Evolutionary conservation across 805 yeast species (phyloP), one percentile per base, ranked within the genome.

Genomic region (Nakazawaea wickerhamii): DNA sequence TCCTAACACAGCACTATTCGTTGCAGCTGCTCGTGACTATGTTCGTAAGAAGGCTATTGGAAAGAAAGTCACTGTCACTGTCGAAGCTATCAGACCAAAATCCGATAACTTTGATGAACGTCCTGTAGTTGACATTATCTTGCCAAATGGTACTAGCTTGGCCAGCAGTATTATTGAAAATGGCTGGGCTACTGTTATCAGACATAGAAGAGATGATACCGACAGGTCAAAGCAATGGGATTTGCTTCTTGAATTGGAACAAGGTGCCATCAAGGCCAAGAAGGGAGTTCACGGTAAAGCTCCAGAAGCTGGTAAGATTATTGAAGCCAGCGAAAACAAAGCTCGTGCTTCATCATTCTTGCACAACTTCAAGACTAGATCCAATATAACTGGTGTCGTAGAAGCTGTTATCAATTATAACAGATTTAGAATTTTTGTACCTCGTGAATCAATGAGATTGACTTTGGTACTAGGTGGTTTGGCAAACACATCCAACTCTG

Each of bases 171-270:
- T 87, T 40, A 83, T 87, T 15, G 59, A 69, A 22, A 69, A 64
- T 45, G 96, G 96, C 6, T 77, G 67, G 60, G 95, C 90, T 13
- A 65, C 82, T n/a, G 95, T 86, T 19, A 71, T 84, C 45, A 78
- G 77, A 57, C 95, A 85, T 63, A 79, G 81, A 56, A 81, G 81
- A 61, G 86, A 82, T 45, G 84, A 81, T 36, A 63, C 71, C 10
- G 86, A 80, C 54, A 71, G 86, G 51, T 79, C 93, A 2, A 71
- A 79, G 25, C 73, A 78, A 51, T 86, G 95, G 91, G 95, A 87
- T 55, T 71, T 70, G 38, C 68, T 87, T 43, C 61, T 84, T 35
- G 95, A 84, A 55, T 67, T 79, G 38, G 95, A 88, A 58, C 67
- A 70, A 32, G 67, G 67, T 32, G 83, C 90, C 13, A 67, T 64